Base-by-base conservation (phyloP, 495 filamentous ascomycete genomes). In the Xylaria palmicola region DNA sequence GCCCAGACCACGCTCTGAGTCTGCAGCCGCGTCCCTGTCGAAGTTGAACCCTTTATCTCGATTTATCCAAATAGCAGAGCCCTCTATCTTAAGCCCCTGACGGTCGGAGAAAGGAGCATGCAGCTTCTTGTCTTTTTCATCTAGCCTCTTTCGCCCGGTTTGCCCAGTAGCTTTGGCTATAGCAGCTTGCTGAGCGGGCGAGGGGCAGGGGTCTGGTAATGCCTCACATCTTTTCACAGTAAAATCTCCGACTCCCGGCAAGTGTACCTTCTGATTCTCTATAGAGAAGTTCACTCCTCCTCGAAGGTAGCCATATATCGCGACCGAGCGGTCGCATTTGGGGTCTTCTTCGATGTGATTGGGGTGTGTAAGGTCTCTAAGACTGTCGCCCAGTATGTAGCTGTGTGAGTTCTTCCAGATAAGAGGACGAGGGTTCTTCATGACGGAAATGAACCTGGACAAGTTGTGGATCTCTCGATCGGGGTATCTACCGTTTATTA, bases 71-170 rank as follows among this genome's bases (percentile, higher is more conserved):
- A 85, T 83, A 20, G 82, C 80, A 59, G 83, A 81, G 43, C 82
- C 82, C 20, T 83, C 82, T 60, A 85, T 83, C 43, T 84, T 85
- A 24, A 98, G 87, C 65, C 94, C 94, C 63, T 93, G 93, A 32
- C 96, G 91, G 77, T 98, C 94, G 51, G 90, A 94, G 93, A 98
- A 98, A 15, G 94, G 94, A 13, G 95, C 94, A 75, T 95, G 95
- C 4, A 98, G 81, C 59, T 94, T 80, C 75, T 97, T 97, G 68
- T 97, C 92, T 72, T 97, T 97, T 69, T 98, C 94, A 32, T 93
- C 93, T 36, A 98, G 74, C 53, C 91, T 79, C 67, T 86, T 85
- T 60, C 90, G 79, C 12, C 83, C 84, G 3, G 82, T 81, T 70
- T 96, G 97, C 1, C 94, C 95, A 1, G 86, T 86, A 6, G 84